phyloP scores from a whole-genome alignment of 1,284 basidiomycete species.

The Trametes polyzona region DNA sequence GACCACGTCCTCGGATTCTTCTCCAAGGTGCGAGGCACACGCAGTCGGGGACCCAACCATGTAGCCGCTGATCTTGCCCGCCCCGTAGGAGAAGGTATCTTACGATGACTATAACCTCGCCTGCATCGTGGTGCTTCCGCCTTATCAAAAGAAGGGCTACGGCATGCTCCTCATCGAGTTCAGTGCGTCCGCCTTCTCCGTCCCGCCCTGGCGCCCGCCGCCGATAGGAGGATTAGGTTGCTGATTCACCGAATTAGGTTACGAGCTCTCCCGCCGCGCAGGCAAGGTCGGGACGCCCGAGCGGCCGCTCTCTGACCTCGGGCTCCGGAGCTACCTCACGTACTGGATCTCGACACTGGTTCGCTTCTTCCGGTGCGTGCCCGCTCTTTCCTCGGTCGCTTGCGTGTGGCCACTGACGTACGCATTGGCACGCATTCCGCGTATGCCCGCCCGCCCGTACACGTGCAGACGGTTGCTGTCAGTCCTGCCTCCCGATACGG shows the following conservation, averaged over 20 bases:
- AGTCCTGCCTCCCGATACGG: conserved; percentile 56
- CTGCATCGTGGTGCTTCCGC: conserved; percentile 95
- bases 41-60: neutral
- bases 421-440: neutral
- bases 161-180: conserved; percentile 98
- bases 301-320: conserved; percentile 92
- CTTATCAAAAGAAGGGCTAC: conserved; percentile 88
- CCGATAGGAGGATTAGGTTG: neutral
- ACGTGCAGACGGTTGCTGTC: conserved; percentile 60
- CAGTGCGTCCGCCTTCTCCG: conserved; percentile 59
- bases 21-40: conserved; percentile 71
- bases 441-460: neutral
- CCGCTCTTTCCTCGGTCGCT: neutral
- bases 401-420: neutral
- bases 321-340: conserved; percentile 88
- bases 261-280: conserved; percentile 84
- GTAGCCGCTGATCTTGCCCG: conserved; percentile 3
- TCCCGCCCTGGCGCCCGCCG: neutral
- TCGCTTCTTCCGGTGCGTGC: conserved; percentile 70
- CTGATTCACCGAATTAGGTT: conserved; percentile 55
- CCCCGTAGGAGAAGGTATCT: conserved; percentile 86
- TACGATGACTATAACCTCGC: conserved; percentile 98
- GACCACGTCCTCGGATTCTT: conserved; percentile 93
- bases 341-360: conserved; percentile 91
- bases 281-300: conserved; percentile 91